Evolutionary conservation across 257 asterid genomes (phyloP), one percentile per base, ranked within the genome.

Genomic region (Nicotiana attenuata): DNA sequence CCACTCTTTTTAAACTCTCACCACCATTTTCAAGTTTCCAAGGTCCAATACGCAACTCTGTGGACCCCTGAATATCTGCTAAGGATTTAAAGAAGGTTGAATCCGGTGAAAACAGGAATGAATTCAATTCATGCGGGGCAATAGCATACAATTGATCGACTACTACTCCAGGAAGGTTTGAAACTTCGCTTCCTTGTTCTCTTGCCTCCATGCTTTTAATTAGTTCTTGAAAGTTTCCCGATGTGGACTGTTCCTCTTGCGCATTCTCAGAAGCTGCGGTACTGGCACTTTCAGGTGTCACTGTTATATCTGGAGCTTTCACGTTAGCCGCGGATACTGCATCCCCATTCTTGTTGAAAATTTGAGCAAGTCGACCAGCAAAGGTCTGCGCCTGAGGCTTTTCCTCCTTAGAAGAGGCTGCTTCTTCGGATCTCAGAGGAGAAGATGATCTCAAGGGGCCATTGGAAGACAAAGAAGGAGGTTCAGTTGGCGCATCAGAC

Each of bases 301-400:
- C 98, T 47, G 92, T 68, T 68, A 83, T 69, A 57, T 94, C 95
- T 71, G 87, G 84, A 56, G 85, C 80, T 81, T 89, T 94, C 31
- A 55, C 82, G 14, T 92, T 86, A 84, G 81, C 73, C 63, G 85
- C 59, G 60, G 98, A 76, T 67, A 80, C 28, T 55, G 91, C 65
- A 80, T 96, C 99, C 57, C 82, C 91, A 76, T 84, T 90, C 87
- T 90, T 93, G 85, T 89, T 92, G 83, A 96, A 96, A 24, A 96
- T 94, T 71, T 94, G 98, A 65, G 93, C 98, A 82, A 96, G 84
- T 80, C 97, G 89, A 80, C 90, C 92, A 75, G 97, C 99, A 77
- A 96, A 90, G 47, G 92, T 90, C 59, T 91, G 90, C 31, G 90
- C 83, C 35, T 78, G 84, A 16, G 88, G 59, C 76, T 89, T 94